phyloP scores from a whole-genome alignment of 352 stramenopile species.

The Phytophthora chlamydospora region DNA sequence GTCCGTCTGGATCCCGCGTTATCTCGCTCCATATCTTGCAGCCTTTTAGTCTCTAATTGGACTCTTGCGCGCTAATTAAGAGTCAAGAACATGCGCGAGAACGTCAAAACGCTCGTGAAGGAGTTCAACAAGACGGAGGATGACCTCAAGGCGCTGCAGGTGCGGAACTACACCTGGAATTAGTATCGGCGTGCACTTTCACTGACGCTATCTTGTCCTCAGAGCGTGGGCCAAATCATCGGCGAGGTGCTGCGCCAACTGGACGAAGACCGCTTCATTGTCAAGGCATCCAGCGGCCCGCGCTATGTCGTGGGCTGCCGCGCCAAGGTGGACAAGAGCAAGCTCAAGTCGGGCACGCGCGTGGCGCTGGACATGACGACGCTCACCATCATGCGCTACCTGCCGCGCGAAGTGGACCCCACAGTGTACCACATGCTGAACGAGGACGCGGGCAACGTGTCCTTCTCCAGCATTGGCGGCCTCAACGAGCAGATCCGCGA shows the following conservation, averaged over 20 bases:
- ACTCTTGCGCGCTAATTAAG: conserved; percentile 38
- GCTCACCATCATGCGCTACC: conserved; percentile 99
- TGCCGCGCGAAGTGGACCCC: conserved; percentile 98
- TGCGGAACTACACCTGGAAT: conserved; percentile 16
- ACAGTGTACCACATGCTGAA: conserved; percentile 99
- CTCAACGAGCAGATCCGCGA: conserved; percentile 99
- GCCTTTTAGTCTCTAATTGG: conserved; percentile 3
- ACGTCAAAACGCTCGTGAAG: conserved; percentile 94
- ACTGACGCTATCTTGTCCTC: conserved; percentile 24
- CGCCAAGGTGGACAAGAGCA: conserved; percentile 94
- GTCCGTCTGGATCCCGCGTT: conserved; percentile 5
- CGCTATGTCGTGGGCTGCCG: conserved; percentile 98
- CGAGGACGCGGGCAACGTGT: conserved; percentile 96
- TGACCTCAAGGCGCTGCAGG: conserved; percentile 95
- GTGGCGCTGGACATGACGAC: conserved; percentile 99
- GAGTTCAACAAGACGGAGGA: conserved; percentile 99
- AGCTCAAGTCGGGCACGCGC: conserved; percentile 97
- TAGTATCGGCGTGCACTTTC: not conserved
- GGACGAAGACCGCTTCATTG: conserved; percentile 99
- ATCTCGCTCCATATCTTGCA: conserved; percentile 21
- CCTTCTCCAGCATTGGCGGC: conserved; percentile 98
- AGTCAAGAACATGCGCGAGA: conserved; percentile 97
- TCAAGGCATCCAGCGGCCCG: conserved; percentile 98
- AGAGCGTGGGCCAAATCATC: conserved; percentile 99
- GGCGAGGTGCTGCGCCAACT: conserved; percentile 98